phyloP scores from a whole-genome alignment of 768 basidiomycete genomes.

The Collybia sordida region DNA sequence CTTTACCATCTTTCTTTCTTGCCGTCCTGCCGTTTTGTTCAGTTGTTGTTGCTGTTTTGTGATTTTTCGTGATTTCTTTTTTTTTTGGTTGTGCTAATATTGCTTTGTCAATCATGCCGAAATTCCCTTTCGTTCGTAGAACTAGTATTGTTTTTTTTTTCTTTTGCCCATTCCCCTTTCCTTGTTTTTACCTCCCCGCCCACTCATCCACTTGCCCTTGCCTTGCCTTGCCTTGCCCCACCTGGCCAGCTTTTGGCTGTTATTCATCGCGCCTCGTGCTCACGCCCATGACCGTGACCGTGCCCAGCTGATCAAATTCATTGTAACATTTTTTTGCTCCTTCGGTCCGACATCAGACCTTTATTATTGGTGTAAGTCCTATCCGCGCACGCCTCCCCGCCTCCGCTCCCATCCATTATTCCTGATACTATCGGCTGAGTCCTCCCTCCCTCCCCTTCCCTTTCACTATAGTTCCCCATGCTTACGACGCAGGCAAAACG shows the following conservation, averaged over 20 bases:
- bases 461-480: not conserved
- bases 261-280: not conserved
- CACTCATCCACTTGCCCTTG: too few species aligned
- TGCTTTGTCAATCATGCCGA: not conserved
- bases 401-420: too few species aligned
- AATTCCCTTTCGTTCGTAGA: too few species aligned
- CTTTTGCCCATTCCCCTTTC: too few species aligned
- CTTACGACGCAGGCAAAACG: too few species aligned
- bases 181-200: too few species aligned
- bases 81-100: slow-evolving; percentile 5
- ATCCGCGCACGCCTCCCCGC: not conserved
- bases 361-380: slow-evolving; percentile 1
- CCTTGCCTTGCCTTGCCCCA: not conserved
- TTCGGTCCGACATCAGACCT: not conserved
- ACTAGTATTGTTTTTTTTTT: too few species aligned
- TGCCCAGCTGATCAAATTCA: slow-evolving; percentile 4
- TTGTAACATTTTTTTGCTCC: too few species aligned
- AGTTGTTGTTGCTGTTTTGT: not conserved
- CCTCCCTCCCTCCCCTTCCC: not conserved
- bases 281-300: not conserved
- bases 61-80: too few species aligned
- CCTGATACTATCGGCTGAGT: not conserved
- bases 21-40: not conserved
- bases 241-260: not conserved
- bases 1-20: not conserved